phyloP scores from a whole-genome alignment of 768 basidiomycete genomes.

The Mycena rebaudengoi region DNA sequence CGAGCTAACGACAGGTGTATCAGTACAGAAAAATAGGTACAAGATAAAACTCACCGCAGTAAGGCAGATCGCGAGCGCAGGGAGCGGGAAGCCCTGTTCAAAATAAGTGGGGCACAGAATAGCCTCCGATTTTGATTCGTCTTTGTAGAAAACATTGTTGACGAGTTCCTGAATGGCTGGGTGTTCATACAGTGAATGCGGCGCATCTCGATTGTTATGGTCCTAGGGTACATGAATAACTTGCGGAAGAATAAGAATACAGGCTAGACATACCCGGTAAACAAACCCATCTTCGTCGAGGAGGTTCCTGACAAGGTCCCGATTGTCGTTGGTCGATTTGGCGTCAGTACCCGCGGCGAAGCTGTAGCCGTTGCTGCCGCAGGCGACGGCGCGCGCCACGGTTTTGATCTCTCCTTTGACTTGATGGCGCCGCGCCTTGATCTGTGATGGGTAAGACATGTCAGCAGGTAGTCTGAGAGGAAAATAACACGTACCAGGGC shows the following conservation, averaged over 20 bases:
- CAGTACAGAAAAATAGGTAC: too few relatives aligned
- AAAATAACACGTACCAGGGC: neutral
- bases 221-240: neutral
- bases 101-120: neutral
- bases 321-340: neutral
- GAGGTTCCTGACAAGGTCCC: neutral
- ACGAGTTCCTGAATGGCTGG: neutral
- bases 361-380: too few relatives aligned
- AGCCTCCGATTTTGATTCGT: neutral
- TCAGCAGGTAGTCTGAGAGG: too few relatives aligned
- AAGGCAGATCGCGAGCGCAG: neutral
- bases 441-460: neutral
- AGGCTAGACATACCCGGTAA: neutral
- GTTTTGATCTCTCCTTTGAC: neutral
- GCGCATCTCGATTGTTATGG: neutral
- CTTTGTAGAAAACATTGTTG: slow-evolving; percentile 1
- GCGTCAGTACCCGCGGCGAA: too few relatives aligned
- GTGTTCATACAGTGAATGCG: neutral
- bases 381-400: neutral
- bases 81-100: neutral
- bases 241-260: neutral
- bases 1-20: too few relatives aligned
- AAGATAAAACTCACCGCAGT: neutral
- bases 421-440: neutral
- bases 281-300: neutral